A percentile compares a stretch with the other conserved stretches of the same genome.
Evolutionary conservation across 768 basidiomycete species (phyloP).

Genomic region (Russula emetica): DNA sequence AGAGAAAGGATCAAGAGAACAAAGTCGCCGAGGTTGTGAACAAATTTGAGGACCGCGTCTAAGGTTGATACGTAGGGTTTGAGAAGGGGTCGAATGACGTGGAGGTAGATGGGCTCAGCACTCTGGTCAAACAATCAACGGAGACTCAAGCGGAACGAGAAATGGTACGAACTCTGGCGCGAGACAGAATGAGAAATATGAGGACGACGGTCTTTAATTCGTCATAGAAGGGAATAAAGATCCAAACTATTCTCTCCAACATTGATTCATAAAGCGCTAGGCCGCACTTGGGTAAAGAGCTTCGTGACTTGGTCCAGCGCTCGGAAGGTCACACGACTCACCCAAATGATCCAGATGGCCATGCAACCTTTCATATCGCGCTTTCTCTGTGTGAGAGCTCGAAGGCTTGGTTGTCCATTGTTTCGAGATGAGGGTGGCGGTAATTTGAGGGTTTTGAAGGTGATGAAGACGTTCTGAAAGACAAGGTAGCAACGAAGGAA

Average conservation of each 20-base stretch:
- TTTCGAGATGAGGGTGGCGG: constrained; percentile 53
- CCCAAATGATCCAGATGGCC: constrained; percentile 85
- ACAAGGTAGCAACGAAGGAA: constrained; percentile 64
- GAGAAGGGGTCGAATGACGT: constrained; percentile 72
- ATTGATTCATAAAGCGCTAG: constrained; percentile 64
- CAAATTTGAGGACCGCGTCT: constrained; percentile 59
- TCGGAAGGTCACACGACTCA: constrained; percentile 35
- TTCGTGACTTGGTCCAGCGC: constrained; percentile 23
- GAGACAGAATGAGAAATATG: constrained; percentile 70
- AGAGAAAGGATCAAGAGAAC: constrained; percentile 45
- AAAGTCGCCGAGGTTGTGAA: constrained; percentile 58
- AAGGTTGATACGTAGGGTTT: constrained; percentile 68
- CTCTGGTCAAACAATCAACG: constrained; percentile 45
- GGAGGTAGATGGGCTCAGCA: constrained; percentile 79
- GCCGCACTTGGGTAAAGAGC: constrained; percentile 50
- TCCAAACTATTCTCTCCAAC: constrained; percentile 56
- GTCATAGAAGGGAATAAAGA: constrained; percentile 80
- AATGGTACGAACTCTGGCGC: constrained; percentile 52
- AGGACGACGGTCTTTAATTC: constrained; percentile 73
- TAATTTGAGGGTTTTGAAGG: constrained; percentile 75
- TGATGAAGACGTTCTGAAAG: constrained; percentile 76
- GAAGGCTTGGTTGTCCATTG: constrained; percentile 58
- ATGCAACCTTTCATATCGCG: constrained; percentile 82
- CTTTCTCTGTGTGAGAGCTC: constrained; percentile 71
- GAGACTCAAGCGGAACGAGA: background rate